Evolutionary conservation across 257 asterid genomes (phyloP), one percentile per base, ranked within the genome.

Genomic region (Solanum rostratum): DNA sequence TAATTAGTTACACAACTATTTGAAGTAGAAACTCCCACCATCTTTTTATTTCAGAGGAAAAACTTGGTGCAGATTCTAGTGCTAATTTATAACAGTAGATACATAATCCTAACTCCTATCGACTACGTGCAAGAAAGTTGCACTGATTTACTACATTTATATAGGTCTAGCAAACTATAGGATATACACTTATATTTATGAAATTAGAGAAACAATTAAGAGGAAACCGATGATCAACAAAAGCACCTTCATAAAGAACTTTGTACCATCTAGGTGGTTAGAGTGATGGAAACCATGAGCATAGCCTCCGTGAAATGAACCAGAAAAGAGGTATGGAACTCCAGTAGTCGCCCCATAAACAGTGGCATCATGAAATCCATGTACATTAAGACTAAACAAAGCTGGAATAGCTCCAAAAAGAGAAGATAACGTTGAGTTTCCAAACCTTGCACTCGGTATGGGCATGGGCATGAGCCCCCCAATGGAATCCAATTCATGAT

Each of bases 331-430:
- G 84, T 92, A 90, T 0, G 98, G 95, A 13, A 87, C 91, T 16
- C 96, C 98, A 2, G 96, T 90, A 19, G 97, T 95, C 0, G 95
- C 85, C 19, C 98, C 98, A 68, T 95, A 93, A 11, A 92, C 94
- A n/a, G 97, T 93, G 59, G 96, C 96, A 85, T 95, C 98, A 43
- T 93, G 91, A 84, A 89, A 92, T 11, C 94, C 94, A n/a, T 92
- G 89, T 68, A 88, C 91, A 89, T 92, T 93, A 10, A 91, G 92
- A 89, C 87, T 95, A 85, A 94, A 92, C 68, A 94, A 57, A 71
- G 96, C 90, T 2, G 98, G 93, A 20, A 95, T 84, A 55, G 92
- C 92, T 6, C 94, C 93, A 70, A 92, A 87, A 37, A 95, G 83
- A 22, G 93, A 86, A 19, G 97, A 94, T 10, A 95, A 88, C 3